Percentiles rank a stretch among this genome's conserved stretches.
These are phyloP conservation scores for Eragrostis nindensis DNA, from an alignment of 176 grass and related monocot species.

Conservation along the genomic window DNA sequence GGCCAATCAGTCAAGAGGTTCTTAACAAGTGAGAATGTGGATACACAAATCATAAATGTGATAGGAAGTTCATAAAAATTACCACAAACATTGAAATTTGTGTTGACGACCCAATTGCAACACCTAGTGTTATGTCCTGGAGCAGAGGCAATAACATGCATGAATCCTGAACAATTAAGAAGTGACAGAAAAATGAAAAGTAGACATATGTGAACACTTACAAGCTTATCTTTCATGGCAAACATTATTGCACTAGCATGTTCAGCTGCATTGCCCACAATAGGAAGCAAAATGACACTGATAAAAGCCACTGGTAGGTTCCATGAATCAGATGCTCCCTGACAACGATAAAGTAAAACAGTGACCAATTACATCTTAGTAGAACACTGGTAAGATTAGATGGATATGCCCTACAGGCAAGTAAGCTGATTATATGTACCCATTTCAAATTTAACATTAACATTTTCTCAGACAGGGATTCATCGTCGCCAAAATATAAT, in stretches of 20 bases:
- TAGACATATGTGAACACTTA: slow-evolving; percentile 37
- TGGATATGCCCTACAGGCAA: slow-evolving; percentile 20
- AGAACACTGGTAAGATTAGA: neutral
- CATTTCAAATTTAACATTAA: neutral
- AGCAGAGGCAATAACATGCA: slow-evolving; percentile 29
- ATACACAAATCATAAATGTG: slow-evolving; percentile 9
- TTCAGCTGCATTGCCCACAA: slow-evolving; percentile 92
- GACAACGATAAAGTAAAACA: slow-evolving; percentile 40
- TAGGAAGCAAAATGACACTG: slow-evolving; percentile 92
- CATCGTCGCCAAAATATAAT: slow-evolving; percentile 4
- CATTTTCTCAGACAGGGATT: slow-evolving; percentile 5
- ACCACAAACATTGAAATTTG: slow-evolving; percentile 98
- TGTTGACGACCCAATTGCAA: slow-evolving; percentile 83
- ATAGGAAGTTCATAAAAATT: slow-evolving; percentile 39
- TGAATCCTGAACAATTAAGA: slow-evolving; percentile 16
- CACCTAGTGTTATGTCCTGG: slow-evolving; percentile 87
- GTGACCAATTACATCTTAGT: slow-evolving; percentile 36
- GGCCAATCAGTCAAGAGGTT: neutral
- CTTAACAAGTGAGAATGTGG: slow-evolving; percentile 10
- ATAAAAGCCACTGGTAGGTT: slow-evolving; percentile 85
- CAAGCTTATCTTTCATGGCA: slow-evolving; percentile 92
- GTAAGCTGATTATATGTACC: neutral
- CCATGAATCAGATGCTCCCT: slow-evolving; percentile 87
- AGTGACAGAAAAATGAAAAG: neutral
- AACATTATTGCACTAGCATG: slow-evolving; percentile 98